Base-by-base conservation (phyloP, 176 grass and related monocot genomes). In the Chrysopogon serrulatus region DNA sequence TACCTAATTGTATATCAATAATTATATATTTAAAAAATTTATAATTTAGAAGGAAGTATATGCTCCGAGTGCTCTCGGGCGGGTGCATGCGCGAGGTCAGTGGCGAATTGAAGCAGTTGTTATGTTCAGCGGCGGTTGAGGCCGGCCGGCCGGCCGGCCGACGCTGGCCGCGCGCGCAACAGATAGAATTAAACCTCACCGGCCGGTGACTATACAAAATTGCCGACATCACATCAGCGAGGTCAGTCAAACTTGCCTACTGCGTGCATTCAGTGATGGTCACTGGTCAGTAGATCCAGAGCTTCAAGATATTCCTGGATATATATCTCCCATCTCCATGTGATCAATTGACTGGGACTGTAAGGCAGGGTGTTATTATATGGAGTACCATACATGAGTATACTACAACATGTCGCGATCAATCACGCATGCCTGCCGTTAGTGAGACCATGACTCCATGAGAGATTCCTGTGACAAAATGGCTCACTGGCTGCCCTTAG, bases 231-330 rank as follows among this genome's bases (percentile, higher is more conserved):
- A 39, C 73, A 60, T 60, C n/a, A 30, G 35, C 23, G 69, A 49
- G 45, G 33, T 31, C 71, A 67, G 82, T 76, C 82, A 76, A 84
- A 76, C n/a, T 54, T 40, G 42, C 57, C 15, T 36, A 14, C 41
- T 32, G 11, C 78, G 5, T 47, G 28, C 40, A 64, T 60, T 24
- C 3, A 23, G 32, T 33, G n/a, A 24, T 28, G 10, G 24, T 65
- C 31, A n/a, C 31, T n/a, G 47, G 48, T 65, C 77, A 48, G 18
- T 41, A 44, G 17, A 34, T 48, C 6, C 27, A 21, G 60, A 30
- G 26, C 17, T 44, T 65, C 10, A 42, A 62, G 26, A 51, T 61
- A 28, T 23, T 8, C 21, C 42, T 65, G 9, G 21, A 43, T 28
- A 33, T 37, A 41, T 53, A 26, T 60, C n/a, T 59, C 56, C 56